Conservation (phyloP, 345 rosid species). For the Syzygium jambos region DNA sequence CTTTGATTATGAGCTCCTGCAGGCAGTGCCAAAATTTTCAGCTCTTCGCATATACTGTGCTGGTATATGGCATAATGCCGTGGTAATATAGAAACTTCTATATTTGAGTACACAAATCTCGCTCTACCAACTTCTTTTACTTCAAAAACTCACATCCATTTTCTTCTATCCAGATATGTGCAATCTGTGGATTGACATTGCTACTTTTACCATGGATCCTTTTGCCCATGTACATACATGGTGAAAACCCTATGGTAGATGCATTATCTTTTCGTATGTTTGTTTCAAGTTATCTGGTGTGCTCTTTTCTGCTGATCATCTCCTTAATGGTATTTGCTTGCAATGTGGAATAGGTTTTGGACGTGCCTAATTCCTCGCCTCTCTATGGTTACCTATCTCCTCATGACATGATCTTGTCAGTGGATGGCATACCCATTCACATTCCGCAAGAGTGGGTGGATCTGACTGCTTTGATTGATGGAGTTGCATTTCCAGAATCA, state of each 20-base stretch:
- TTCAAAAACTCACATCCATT: neutral
- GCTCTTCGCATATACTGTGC: conserved; percentile 83
- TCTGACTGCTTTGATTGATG: conserved; percentile 29
- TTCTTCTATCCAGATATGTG: conserved; percentile 38
- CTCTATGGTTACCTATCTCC: conserved; percentile 69
- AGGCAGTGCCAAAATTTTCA: conserved; percentile 33
- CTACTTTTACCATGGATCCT: conserved; percentile 51
- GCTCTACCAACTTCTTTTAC: neutral
- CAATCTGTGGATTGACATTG: conserved; percentile 46
- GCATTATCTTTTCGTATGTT: neutral
- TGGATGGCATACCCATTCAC: conserved; percentile 56
- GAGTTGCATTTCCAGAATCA: conserved; percentile 20
- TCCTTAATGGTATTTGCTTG: neutral
- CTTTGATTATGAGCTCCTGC: conserved; percentile 52
- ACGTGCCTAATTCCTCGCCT: conserved; percentile 53
- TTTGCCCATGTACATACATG: conserved; percentile 52
- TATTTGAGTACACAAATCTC: neutral
- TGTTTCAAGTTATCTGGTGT: neutral
- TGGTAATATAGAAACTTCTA: conserved; percentile 29
- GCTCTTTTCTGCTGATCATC: neutral
- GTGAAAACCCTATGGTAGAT: conserved; percentile 49
- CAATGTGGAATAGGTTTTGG: conserved; percentile 44
- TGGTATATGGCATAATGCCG: conserved; percentile 95
- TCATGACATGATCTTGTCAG: conserved; percentile 57
- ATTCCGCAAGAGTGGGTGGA: conserved; percentile 59